A percentile compares a stretch with the other conserved stretches of the same genome.
Evolutionary conservation across 2,329 filamentous ascomycete species (phyloP).

Genomic region (Podosphaera xanthii): DNA sequence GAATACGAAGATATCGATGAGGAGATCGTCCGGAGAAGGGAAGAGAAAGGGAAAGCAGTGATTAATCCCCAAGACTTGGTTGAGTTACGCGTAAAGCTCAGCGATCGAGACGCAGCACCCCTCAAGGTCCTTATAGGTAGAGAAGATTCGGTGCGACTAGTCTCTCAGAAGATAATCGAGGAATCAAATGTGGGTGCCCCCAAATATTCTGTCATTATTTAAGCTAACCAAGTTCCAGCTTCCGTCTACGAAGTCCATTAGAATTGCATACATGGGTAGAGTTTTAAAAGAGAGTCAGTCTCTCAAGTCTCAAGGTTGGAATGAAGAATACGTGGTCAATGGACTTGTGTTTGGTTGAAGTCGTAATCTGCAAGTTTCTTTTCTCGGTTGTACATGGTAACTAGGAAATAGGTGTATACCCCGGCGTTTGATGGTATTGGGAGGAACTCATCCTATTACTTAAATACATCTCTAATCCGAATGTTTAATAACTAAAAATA

Average conservation of each 20-base stretch:
- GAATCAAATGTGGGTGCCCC: constrained; percentile 35
- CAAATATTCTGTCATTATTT: not conserved
- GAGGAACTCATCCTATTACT: not conserved
- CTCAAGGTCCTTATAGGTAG: constrained; percentile 32
- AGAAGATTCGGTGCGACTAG: constrained; percentile 37
- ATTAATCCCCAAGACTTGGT: constrained; percentile 10
- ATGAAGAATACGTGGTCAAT: constrained; percentile 51
- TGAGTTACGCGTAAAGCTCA: constrained; percentile 10
- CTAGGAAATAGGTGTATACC: constrained; percentile 3
- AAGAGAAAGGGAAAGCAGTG: constrained; percentile 22
- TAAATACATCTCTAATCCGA: not conserved
- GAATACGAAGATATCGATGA: constrained; percentile 11
- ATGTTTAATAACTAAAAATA: not conserved
- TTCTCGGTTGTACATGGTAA: not conserved
- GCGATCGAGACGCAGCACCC: constrained; percentile 31
- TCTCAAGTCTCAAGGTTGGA: constrained; percentile 51
- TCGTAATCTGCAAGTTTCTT: not conserved
- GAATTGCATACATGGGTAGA: constrained; percentile 61
- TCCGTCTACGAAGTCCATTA: constrained; percentile 32
- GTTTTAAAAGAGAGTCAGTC: constrained; percentile 47
- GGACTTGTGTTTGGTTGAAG: constrained; percentile 31
- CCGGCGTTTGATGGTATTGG: constrained; percentile 2
- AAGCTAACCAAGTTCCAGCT: constrained; percentile 20
- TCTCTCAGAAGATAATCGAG: constrained; percentile 39
- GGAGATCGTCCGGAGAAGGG: constrained; percentile 25